These are phyloP conservation scores for Diaporthe sp. DNA, from an alignment of 2,329 filamentous ascomycete species.

Conservation along the genomic window DNA sequence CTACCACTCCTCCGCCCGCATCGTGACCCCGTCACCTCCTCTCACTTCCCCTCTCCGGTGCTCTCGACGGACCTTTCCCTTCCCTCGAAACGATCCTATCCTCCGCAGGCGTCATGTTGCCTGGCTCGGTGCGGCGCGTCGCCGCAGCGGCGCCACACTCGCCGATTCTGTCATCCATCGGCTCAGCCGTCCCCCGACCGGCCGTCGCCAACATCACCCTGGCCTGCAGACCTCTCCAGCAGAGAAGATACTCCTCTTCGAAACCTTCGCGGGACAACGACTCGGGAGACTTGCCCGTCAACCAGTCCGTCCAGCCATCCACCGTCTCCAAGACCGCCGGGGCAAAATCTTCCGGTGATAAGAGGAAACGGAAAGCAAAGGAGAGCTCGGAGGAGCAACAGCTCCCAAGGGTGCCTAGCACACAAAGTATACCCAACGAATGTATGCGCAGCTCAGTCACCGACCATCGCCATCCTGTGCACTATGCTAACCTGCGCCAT, in stretches of 20 bases:
- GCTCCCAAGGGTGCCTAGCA: constrained; percentile 81
- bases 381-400: constrained; percentile 61
- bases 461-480: constrained; percentile 25
- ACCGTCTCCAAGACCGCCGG: constrained; percentile 55
- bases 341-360: constrained; percentile 61
- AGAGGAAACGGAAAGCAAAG: constrained; percentile 71
- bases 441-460: constrained; percentile 58
- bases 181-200: constrained; percentile 55
- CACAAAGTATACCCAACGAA: constrained; percentile 77
- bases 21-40: constrained; percentile 20
- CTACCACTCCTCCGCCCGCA: constrained; percentile 30
- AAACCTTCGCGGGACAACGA: constrained; percentile 73
- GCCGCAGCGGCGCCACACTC: constrained; percentile 61
- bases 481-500: constrained; percentile 38
- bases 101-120: constrained; percentile 60
- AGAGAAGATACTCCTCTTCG: constrained; percentile 70
- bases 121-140: constrained; percentile 68
- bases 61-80: background rate
- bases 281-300: constrained; percentile 62
- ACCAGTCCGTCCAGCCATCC: constrained; percentile 63
- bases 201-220: constrained; percentile 50
- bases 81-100: background rate
- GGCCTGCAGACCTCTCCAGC: constrained; percentile 57
- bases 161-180: constrained; percentile 57
- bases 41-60: background rate